phyloP scores from a whole-genome alignment of 225 moss, liverwort and hornwort genomes.

The Pleurozium schreberi region DNA sequence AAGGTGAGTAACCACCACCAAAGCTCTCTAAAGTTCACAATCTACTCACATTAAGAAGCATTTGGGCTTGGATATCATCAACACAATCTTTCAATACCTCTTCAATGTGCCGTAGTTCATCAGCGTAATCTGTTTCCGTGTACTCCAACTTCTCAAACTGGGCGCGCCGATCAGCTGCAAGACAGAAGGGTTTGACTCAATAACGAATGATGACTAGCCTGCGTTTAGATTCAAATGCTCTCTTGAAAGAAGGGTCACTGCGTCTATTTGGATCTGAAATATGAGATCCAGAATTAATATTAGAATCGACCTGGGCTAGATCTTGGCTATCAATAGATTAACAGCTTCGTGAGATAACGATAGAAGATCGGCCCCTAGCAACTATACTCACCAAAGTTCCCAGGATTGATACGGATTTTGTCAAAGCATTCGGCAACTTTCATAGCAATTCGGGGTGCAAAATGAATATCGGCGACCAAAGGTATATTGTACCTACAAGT shows the following conservation, averaged over 20 bases:
- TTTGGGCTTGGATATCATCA: not conserved
- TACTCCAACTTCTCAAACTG: conserved; percentile 83
- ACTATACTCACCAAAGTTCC: conserved; percentile 74
- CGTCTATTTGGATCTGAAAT: not conserved
- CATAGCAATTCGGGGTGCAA: conserved; percentile 86
- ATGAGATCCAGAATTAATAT: not conserved
- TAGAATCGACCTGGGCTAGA: conserved; percentile 15
- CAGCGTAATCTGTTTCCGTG: conserved; percentile 69
- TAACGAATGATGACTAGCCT: not conserved
- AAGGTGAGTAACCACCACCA: not conserved
- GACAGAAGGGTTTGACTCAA: not conserved
- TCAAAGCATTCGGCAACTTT: conserved; percentile 93
- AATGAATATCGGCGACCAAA: conserved; percentile 94
- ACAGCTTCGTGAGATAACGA: conserved; percentile 27
- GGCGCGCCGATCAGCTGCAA: conserved; percentile 85
- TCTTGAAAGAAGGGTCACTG: not conserved
- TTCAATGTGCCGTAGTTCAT: conserved; percentile 81
- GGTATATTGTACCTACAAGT: conserved; percentile 63
- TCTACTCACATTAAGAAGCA: not conserved
- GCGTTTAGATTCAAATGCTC: not conserved
- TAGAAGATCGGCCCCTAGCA: not conserved
- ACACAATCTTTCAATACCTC: conserved; percentile 26
- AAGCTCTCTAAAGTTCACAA: not conserved
- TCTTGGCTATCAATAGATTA: not conserved
- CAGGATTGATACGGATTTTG: conserved; percentile 96